These are phyloP conservation scores for Catenaria anguillulae DNA, from an alignment of 371 early-diverging fungal genomes.

Conservation along the genomic window DNA sequence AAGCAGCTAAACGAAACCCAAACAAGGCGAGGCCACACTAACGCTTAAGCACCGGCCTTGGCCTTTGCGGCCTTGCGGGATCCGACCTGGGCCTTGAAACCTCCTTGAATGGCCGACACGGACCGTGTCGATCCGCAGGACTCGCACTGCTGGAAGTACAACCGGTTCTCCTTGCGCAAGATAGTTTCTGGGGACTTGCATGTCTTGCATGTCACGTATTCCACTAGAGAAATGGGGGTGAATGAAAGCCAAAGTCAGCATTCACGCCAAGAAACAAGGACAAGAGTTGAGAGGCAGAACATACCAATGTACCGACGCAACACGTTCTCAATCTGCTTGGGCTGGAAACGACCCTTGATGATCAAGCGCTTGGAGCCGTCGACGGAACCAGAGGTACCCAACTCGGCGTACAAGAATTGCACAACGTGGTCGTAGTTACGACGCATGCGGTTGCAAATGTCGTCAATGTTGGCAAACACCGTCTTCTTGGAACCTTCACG, in stretches of 20 bases:
- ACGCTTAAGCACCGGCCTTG: conserved; percentile 3
- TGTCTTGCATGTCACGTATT: conserved; percentile 98
- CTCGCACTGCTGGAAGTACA: conserved; percentile 97
- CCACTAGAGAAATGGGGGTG: conserved; percentile 31
- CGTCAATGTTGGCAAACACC: conserved; percentile 84
- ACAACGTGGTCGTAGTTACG: conserved; percentile 94
- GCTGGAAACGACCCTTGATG: conserved; percentile 97
- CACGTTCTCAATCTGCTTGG: conserved; percentile 97
- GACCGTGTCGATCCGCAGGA: conserved; percentile 93
- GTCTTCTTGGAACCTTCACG: conserved; percentile 94
- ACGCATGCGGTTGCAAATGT: conserved; percentile 85
- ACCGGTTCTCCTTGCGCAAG: conserved; percentile 91
- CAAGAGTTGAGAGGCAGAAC: conserved; percentile 5
- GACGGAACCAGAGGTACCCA: conserved; percentile 96
- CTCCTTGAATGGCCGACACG: conserved; percentile 95
- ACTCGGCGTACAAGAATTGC: conserved; percentile 94
- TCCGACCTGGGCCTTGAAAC: conserved; percentile 82
- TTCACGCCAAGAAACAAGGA: conserved; percentile 4
- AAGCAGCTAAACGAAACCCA: too few relatives aligned
- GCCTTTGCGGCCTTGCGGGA: conserved; percentile 8
- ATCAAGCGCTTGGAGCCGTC: conserved; percentile 87
- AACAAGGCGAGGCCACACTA: too few relatives aligned
- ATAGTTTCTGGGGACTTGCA: conserved; percentile 96
- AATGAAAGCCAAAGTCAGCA: too few relatives aligned
- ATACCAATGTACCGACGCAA: conserved; percentile 91